Percentiles rank a stretch among this genome's conserved stretches.
These are phyloP conservation scores for Clavispora santaluciae DNA, from an alignment of 805 yeast genomes.

Conservation along the genomic window DNA sequence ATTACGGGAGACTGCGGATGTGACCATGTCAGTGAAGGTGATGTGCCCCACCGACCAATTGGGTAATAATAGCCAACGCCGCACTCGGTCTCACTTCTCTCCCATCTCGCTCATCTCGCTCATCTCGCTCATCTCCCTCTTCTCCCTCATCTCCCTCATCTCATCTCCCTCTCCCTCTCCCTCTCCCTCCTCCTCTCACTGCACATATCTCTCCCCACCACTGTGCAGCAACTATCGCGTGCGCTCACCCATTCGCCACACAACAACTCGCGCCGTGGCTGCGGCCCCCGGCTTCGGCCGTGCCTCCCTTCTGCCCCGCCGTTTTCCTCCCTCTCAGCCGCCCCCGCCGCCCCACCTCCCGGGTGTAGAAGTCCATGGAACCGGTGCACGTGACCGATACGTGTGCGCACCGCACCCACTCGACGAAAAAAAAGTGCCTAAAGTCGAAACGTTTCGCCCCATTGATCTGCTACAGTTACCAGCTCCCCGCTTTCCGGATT, in stretches of 20 bases:
- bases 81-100: too few relatives aligned
- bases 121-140: neutral
- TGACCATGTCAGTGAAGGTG: too few relatives aligned
- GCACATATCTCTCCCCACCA: neutral
- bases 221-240: neutral
- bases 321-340: too few relatives aligned
- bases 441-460: neutral
- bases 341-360: too few relatives aligned
- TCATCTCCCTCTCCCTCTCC: neutral
- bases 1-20: too few relatives aligned
- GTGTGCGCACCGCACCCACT: slow-evolving; percentile 1
- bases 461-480: neutral
- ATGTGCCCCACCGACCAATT: too few relatives aligned
- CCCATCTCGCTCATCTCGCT: too few relatives aligned
- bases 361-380: neutral
- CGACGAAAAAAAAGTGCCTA: neutral
- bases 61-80: too few relatives aligned
- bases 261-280: too few relatives aligned
- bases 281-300: too few relatives aligned
- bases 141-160: neutral
- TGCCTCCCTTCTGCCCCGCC: too few relatives aligned
- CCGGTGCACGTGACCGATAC: neutral
- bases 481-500: neutral
- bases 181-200: neutral
- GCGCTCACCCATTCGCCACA: neutral